These are phyloP conservation scores for Fusarium humuli DNA, from an alignment of 2,329 filamentous ascomycete genomes.

Conservation along the genomic window DNA sequence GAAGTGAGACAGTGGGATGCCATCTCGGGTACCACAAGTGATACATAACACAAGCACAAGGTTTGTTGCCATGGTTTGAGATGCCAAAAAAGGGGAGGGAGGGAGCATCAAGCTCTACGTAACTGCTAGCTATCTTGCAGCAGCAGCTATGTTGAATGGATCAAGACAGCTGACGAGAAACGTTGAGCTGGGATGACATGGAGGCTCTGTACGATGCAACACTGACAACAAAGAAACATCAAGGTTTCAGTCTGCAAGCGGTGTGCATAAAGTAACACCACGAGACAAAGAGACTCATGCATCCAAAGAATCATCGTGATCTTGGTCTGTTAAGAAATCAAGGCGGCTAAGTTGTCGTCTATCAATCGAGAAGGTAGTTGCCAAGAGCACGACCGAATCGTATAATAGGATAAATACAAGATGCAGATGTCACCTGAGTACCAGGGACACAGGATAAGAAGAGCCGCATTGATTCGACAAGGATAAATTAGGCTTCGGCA, in stretches of 20 bases:
- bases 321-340: not conserved
- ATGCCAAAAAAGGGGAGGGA: slow-evolving; percentile 7
- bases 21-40: slow-evolving; percentile 23
- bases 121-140: not conserved
- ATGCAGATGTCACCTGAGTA: slow-evolving; percentile 35
- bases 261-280: slow-evolving; percentile 23
- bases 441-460: slow-evolving; percentile 21
- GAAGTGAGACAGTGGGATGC: slow-evolving; percentile 31
- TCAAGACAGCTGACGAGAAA: not conserved
- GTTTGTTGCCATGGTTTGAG: slow-evolving; percentile 23
- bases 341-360: not conserved
- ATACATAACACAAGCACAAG: slow-evolving; percentile 16
- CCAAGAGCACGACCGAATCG: slow-evolving; percentile 31
- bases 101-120: not conserved
- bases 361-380: slow-evolving; percentile 3
- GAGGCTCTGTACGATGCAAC: slow-evolving; percentile 7
- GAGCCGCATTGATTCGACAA: slow-evolving; percentile 32
- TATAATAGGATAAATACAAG: slow-evolving; percentile 15
- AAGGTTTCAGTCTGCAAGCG: slow-evolving; percentile 25
- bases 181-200: slow-evolving; percentile 3
- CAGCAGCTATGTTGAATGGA: not conserved
- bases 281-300: slow-evolving; percentile 18
- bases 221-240: slow-evolving; percentile 15
- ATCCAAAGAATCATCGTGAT: slow-evolving; percentile 1
- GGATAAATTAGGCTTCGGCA: not conserved